Evolutionary conservation across 2,329 filamentous ascomycete species (phyloP), one percentile per base, ranked within the genome.

Genomic region (Podosphaera fusca): DNA sequence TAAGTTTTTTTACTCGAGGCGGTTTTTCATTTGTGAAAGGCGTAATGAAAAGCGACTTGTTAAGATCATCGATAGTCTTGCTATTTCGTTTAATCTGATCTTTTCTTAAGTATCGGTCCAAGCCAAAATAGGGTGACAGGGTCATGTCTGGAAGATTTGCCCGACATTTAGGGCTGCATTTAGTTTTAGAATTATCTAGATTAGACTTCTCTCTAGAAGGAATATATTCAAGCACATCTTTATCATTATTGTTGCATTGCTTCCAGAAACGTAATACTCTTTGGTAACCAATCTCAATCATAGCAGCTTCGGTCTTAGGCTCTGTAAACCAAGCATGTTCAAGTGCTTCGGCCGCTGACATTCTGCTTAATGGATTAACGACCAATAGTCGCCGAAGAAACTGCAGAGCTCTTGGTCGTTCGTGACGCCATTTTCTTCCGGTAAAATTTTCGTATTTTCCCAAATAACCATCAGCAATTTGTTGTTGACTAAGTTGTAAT

Each of bases 241-340:
- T 42, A n/a, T 62, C 57, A 5, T 58, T 56, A 2, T 31, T 38
- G n/a, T 59, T 52, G 7, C 65, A 61, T 56, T 60, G 57, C 34
- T 59, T 61, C 66, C 66, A 68, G 50, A 62, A 64, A 35, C 59
- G 49, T 30, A 60, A 61, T 7, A 63, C 60, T 57, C 61, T 59
- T 10, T 57, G 33, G 42, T 64, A 66, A 9, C 62, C 58, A n/a
- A 63, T 59, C 35, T 64, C 59, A 29, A 66, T 59, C 4, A 60
- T 56, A 9, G 40, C 40, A n/a, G 62, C 64, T 58, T 66, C 63
- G 0, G 58, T 46, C 8, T 33, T 47, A 29, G 63, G 63, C 29
- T 61, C 60, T 21, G 57, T 63, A 57, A 73, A 67, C 71, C 71
- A 74, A 36, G 57, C 45, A 60, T 73, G 70, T 21, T 59, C 49